These are phyloP conservation scores for Luvunga scandens DNA, from an alignment of 345 rosid genomes.

Conservation along the genomic window DNA sequence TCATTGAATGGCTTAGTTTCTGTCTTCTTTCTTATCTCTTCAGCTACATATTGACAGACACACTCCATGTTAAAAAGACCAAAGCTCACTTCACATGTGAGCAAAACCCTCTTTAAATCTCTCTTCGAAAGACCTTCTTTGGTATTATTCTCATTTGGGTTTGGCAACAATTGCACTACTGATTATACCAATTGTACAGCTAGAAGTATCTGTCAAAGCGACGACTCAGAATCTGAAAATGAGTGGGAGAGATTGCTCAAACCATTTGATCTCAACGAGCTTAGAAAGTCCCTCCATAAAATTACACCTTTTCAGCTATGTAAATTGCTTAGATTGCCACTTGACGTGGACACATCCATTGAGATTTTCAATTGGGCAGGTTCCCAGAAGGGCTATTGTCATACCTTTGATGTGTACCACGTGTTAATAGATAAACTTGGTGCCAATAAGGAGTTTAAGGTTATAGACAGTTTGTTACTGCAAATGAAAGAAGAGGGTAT, in stretches of 20 bases:
- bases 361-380: constrained; percentile 64
- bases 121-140: constrained; percentile 3
- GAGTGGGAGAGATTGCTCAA: constrained; percentile 87
- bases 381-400: constrained; percentile 63
- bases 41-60: background rate
- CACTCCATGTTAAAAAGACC: constrained; percentile 43
- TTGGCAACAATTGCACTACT: constrained; percentile 11
- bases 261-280: constrained; percentile 71
- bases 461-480: constrained; percentile 55
- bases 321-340: constrained; percentile 62
- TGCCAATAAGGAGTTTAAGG: constrained; percentile 51
- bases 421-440: constrained; percentile 73
- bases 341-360: constrained; percentile 60
- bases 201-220: background rate
- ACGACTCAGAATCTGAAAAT: constrained; percentile 35
- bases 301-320: constrained; percentile 61
- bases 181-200: background rate
- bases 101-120: constrained; percentile 31
- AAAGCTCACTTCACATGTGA: constrained; percentile 28
- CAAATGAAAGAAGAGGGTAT: constrained; percentile 80
- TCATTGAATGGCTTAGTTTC: background rate
- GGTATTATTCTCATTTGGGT: constrained; percentile 21
- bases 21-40: background rate
- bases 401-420: constrained; percentile 60
- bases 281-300: constrained; percentile 41